Evolutionary conservation across 192 early-diverging fungal genomes (phyloP).

Genomic region (Backusella parvicylindrica): DNA sequence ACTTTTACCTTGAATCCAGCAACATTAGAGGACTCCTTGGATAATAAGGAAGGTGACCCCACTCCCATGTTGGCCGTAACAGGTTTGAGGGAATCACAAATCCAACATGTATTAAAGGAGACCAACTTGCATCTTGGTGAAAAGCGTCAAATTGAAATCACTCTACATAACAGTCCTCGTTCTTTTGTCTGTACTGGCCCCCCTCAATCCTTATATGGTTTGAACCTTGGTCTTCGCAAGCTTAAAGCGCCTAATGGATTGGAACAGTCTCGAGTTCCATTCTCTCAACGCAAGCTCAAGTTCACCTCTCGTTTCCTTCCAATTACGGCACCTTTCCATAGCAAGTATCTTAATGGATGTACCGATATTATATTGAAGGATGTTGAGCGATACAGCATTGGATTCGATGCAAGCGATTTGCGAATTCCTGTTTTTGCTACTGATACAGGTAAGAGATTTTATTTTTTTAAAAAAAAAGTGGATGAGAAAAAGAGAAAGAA

Average conservation of each 20-base stretch:
- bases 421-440: conserved; percentile 77
- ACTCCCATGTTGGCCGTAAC: conserved; percentile 91
- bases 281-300: conserved; percentile 86
- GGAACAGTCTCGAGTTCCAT: conserved; percentile 87
- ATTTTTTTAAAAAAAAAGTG: conserved; percentile 4
- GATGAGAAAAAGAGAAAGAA: too few relatives aligned
- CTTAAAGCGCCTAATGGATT: conserved; percentile 80
- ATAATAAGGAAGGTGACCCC: conserved; percentile 86
- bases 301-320: conserved; percentile 91
- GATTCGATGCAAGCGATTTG: conserved; percentile 61
- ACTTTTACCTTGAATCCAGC: conserved; percentile 78
- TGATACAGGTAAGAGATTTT: conserved; percentile 55
- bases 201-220: conserved; percentile 86
- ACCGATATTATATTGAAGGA: conserved; percentile 63
- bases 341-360: conserved; percentile 69
- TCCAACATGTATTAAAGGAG: conserved; percentile 78
- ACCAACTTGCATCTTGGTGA: conserved; percentile 84
- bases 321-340: conserved; percentile 91
- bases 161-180: conserved; percentile 88
- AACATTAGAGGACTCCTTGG: conserved; percentile 85
- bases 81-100: conserved; percentile 77
- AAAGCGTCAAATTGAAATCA: conserved; percentile 81
- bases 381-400: conserved; percentile 60
- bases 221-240: conserved; percentile 88
- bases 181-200: conserved; percentile 87